Conservation (phyloP, 2,329 filamentous ascomycete species). For the Bimuria novae-zelandiae region DNA sequence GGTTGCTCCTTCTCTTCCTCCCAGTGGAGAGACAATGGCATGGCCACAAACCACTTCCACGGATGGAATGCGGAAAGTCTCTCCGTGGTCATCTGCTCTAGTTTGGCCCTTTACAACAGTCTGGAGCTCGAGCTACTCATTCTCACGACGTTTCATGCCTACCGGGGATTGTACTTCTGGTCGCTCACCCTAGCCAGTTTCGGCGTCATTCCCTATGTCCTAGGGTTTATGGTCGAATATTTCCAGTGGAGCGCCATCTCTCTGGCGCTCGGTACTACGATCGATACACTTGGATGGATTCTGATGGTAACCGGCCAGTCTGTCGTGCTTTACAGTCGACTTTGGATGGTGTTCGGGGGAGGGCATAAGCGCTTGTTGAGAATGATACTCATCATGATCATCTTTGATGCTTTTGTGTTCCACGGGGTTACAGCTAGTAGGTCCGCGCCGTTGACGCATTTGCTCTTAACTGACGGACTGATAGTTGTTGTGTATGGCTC, state of each 20-base stretch:
- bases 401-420: constrained; percentile 56
- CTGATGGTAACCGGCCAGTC: constrained; percentile 64
- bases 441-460: not conserved
- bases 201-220: constrained; percentile 51
- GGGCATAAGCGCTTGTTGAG: constrained; percentile 49
- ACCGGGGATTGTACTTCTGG: constrained; percentile 54
- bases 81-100: constrained; percentile 36
- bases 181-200: constrained; percentile 47
- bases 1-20: no score
- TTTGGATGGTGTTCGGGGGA: constrained; percentile 62
- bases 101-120: constrained; percentile 38
- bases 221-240: constrained; percentile 52
- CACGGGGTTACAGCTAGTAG: constrained; percentile 52
- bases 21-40: constrained; percentile 11
- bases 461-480: constrained; percentile 1
- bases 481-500: constrained; percentile 57
- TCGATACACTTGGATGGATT: constrained; percentile 58
- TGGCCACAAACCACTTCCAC: constrained; percentile 18
- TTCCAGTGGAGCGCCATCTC: constrained; percentile 11
- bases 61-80: constrained; percentile 40
- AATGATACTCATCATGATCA: constrained; percentile 59
- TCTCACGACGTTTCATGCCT: constrained; percentile 51
- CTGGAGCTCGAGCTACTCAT: constrained; percentile 51
- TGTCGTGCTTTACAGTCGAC: constrained; percentile 63
- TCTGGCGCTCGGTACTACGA: constrained; percentile 42